A percentile compares a stretch with the other conserved stretches of the same genome.
These are phyloP conservation scores for Tetragonia tetragonoides DNA, from an alignment of 148 eudicot species.

Conservation along the genomic window DNA sequence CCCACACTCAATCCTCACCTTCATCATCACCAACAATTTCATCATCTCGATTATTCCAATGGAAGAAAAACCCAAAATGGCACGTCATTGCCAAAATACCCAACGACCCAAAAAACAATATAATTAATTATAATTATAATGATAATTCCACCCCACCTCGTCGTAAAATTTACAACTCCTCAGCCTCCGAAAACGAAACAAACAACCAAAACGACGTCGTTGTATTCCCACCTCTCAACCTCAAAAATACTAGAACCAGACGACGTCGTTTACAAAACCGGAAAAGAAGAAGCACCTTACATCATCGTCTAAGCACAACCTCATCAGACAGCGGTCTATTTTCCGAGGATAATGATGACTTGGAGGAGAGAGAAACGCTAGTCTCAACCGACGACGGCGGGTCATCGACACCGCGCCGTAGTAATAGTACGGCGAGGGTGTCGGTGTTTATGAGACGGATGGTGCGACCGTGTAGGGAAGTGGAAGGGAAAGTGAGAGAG, in stretches of 20 bases:
- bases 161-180: slow-evolving; percentile 59
- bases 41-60: slow-evolving; percentile 12
- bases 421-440: slow-evolving; percentile 85
- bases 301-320: slow-evolving; percentile 11
- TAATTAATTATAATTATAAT: not conserved
- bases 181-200: slow-evolving; percentile 38
- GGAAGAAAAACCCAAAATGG: slow-evolving; percentile 54
- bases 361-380: slow-evolving; percentile 16
- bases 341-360: slow-evolving; percentile 13
- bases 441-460: slow-evolving; percentile 71
- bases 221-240: slow-evolving; percentile 29
- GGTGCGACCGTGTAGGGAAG: slow-evolving; percentile 55
- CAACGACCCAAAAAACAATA: not conserved
- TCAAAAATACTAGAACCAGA: slow-evolving; percentile 6
- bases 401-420: slow-evolving; percentile 8
- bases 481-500: slow-evolving; percentile 80
- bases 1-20: slow-evolving; percentile 15
- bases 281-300: slow-evolving; percentile 18
- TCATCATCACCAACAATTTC: not conserved
- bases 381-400: slow-evolving; percentile 18
- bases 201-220: slow-evolving; percentile 31
- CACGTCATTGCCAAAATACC: slow-evolving; percentile 49
- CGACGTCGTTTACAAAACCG: slow-evolving; percentile 8
- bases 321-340: slow-evolving; percentile 33
- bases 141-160: slow-evolving; percentile 44